Evolutionary conservation across 1,284 basidiomycete genomes (phyloP), one percentile per base, ranked within the genome.

Genomic region (Fomitopsis betulina): DNA sequence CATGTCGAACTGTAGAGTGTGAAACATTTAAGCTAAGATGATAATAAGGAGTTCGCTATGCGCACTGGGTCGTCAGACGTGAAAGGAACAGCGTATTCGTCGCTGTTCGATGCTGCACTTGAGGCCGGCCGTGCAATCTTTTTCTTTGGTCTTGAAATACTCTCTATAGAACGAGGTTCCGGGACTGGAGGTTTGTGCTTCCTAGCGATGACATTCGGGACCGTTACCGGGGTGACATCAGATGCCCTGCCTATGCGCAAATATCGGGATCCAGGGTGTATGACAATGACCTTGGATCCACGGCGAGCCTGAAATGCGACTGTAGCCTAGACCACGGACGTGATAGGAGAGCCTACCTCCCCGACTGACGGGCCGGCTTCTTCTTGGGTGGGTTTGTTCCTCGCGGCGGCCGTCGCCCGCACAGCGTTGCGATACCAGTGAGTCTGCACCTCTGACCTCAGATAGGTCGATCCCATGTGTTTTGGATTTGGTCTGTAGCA

Each of bases 221-320:
- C 75, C 9, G 82, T 72, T 25, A 87, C 68, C 10, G 94, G 95
- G 37, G 81, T 86, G 30, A 92, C 84, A 68, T 98, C 95, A n/a
- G 88, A 91, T 0, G 96, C 94, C 66, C 86, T 84, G 27, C 97
- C 97, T 51, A 99, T 86, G 30, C 94, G 87, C 37, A 98, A 76
- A 67, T 79, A 89, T 30, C 92, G 83, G 2, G 95, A 96, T 25
- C 97, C 97, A 2, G 93, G 94, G 68, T 99, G 97, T 57, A 99
- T 91, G 39, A 99, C 89, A 58, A 99, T 75, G 52, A 89, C 84
- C 58, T 89, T 85, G 2, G 87, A 86, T 39, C 89, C 89, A 51
- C 88, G 83, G 67, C 87, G 83, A 55, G 70, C 70, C 75, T 78
- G 58, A 61, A 64, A 54, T 63, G 54, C 40, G 7, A 25, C 21